Evolutionary conservation across 2,329 filamentous ascomycete species (phyloP), one percentile per base, ranked within the genome.

Genomic region (Beauveria sp.): DNA sequence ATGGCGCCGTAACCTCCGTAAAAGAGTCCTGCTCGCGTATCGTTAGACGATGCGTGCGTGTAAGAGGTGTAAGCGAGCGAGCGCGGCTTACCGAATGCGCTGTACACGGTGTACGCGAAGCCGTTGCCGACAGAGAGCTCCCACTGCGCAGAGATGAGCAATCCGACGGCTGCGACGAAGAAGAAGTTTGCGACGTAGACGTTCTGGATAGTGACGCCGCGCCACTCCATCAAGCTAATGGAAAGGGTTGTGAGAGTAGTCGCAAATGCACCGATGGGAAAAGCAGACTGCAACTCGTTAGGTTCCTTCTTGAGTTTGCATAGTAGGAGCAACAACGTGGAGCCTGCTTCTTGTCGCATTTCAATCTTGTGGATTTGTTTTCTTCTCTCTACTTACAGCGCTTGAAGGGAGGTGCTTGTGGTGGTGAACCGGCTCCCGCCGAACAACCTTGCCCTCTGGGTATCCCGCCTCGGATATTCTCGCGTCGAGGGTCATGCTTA

Each of bases 131-230:
- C 70, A 0, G 78, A 75, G 0, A 84, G 67, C 65, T 83, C 80
- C 81, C 81, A 84, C 64, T 84, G 80, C 5, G 82, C 81, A 0
- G 80, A 79, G 1, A 84, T 71, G 0, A 84, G 71, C 63, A 84
- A 74, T 0, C 80, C 80, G 55, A 84, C 75, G 0, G 77, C 79
- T 9, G 73, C 71, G 20, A 72, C 65, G 63, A 81, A 82, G 70
- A 82, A 83, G 70, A 83, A 81, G 63, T 83, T 81, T 4, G 74
- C 81, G 41, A 84, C 75, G 64, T 78, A 83, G 2, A 80, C 78
- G 58, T 82, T 83, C 1, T 74, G 76, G 2, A 73, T 77, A 0
- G 75, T 77, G 0, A 84, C 75, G 9, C 78, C 79, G 43, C 82
- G 73, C 72, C 75, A 83, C 66, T 80, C 80, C 80, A 84, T 83